A percentile compares a stretch with the other conserved stretches of the same genome.
These are phyloP conservation scores for Sextonia rubra DNA, from an alignment of 164 flowering plant species.

Conservation along the genomic window DNA sequence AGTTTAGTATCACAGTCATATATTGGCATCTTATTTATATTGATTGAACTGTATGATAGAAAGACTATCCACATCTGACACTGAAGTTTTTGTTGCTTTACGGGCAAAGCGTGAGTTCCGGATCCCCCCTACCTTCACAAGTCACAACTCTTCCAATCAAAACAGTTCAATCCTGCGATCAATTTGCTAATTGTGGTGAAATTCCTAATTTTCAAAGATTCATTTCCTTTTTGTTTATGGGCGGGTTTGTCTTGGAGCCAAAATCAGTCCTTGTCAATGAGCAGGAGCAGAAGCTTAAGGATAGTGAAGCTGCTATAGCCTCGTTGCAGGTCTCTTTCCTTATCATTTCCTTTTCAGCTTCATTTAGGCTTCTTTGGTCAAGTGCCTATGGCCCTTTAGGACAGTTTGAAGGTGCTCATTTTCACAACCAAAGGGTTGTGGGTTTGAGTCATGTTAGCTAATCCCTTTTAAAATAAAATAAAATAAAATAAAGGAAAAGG, in stretches of 20 bases:
- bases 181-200: too few relatives aligned
- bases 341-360: neutral
- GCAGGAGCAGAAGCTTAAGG: constrained; percentile 80
- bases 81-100: constrained; percentile 19
- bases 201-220: too few relatives aligned
- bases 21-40: too few relatives aligned
- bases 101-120: constrained; percentile 87
- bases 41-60: too few relatives aligned
- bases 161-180: neutral
- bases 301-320: constrained; percentile 70
- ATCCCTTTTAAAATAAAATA: too few relatives aligned
- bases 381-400: too few relatives aligned
- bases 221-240: constrained; percentile 3
- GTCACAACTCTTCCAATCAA: too few relatives aligned
- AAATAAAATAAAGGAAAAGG: too few relatives aligned
- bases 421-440: too few relatives aligned
- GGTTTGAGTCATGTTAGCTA: too few relatives aligned
- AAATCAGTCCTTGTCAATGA: constrained; percentile 64
- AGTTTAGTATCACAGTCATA: too few relatives aligned
- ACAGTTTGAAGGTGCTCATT: too few relatives aligned
- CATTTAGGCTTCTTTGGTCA: constrained; percentile 13
- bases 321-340: constrained; percentile 58
- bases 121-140: constrained; percentile 12
- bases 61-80: constrained; percentile 12
- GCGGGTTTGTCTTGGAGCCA: constrained; percentile 84